Percentiles rank a stretch among this genome's conserved stretches.
These are phyloP conservation scores for Sporobolomyces phaffii DNA, from an alignment of 768 basidiomycete species.

Conservation along the genomic window DNA sequence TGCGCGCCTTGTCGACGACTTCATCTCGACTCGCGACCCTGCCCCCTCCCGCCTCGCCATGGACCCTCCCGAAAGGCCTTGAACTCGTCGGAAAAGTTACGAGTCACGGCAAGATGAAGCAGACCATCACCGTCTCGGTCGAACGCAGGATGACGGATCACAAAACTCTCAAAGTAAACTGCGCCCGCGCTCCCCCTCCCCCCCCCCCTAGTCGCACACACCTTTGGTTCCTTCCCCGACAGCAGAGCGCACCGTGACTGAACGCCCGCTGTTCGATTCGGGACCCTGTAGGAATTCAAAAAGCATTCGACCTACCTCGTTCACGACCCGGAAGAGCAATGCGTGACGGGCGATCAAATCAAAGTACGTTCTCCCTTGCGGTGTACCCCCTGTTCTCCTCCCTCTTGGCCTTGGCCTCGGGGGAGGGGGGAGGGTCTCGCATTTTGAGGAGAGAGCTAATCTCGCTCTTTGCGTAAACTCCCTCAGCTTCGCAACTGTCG, in stretches of 20 bases:
- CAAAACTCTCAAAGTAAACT: constrained; percentile 39
- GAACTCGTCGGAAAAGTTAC: constrained; percentile 32
- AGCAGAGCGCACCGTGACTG: too few species aligned
- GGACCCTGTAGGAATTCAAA: constrained; percentile 18
- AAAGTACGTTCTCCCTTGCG: not conserved
- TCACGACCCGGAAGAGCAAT: constrained; percentile 25
- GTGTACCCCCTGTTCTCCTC: too few species aligned
- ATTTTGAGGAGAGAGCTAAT: too few species aligned
- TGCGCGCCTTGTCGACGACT: not conserved
- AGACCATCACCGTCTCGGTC: constrained; percentile 34
- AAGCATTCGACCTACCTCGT: constrained; percentile 36
- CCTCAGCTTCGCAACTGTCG: constrained; percentile 39
- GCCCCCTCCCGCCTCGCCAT: constrained; percentile 15
- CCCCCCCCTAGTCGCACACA: not conserved
- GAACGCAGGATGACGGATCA: constrained; percentile 33
- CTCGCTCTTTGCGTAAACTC: too few species aligned
- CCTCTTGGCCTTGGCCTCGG: not conserved
- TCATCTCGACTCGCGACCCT: constrained; percentile 4
- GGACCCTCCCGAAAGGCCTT: constrained; percentile 28
- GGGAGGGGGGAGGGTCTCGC: too few species aligned
- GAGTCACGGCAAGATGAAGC: constrained; percentile 11
- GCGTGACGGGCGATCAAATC: constrained; percentile 33
- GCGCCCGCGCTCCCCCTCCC: not conserved
- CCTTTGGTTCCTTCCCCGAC: not conserved
- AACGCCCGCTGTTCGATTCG: too few species aligned